phyloP scores from a whole-genome alignment of 495 filamentous ascomycete genomes.

The Penicillium angulare region DNA sequence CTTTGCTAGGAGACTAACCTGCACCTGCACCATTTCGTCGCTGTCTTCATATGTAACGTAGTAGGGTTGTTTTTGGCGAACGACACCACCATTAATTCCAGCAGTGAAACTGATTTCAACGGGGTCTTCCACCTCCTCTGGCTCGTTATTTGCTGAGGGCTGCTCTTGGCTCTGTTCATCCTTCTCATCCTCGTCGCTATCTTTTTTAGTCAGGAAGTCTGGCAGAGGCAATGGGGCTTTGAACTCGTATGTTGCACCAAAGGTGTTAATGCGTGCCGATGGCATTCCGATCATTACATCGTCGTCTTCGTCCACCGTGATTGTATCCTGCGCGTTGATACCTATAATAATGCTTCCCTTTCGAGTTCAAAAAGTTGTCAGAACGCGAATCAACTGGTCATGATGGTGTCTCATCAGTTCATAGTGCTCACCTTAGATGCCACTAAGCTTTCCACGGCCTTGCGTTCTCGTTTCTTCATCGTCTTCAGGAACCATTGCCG shows the following conservation, averaged over 20 bases:
- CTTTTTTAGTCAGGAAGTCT: conserved; percentile 13
- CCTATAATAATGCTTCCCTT: conserved; percentile 38
- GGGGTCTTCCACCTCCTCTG: conserved; percentile 13
- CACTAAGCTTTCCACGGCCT: conserved; percentile 43
- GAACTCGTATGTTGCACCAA: conserved; percentile 35
- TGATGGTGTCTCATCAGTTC: too few species aligned
- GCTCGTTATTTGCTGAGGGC: background rate
- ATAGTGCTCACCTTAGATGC: conserved; percentile 31
- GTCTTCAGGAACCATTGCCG: conserved; percentile 48
- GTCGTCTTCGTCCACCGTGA: conserved; percentile 30
- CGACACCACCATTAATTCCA: conserved; percentile 30
- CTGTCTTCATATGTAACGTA: conserved; percentile 27
- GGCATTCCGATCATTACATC: conserved; percentile 34
- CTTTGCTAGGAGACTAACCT: conserved; percentile 15
- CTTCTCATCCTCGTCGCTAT: conserved; percentile 21
- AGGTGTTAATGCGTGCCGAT: conserved; percentile 17
- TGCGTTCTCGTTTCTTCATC: conserved; percentile 45
- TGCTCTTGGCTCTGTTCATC: conserved; percentile 9
- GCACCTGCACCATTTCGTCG: conserved; percentile 13
- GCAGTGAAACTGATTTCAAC: conserved; percentile 33
- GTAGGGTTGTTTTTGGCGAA: conserved; percentile 18
- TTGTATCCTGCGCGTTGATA: conserved; percentile 40
- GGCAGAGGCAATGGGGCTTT: conserved; percentile 32
- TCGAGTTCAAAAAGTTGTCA: too few species aligned
- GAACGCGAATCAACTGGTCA: too few species aligned